A percentile compares a stretch with the other conserved stretches of the same genome.
phyloP scores from a whole-genome alignment of 2,329 filamentous ascomycete genomes.

The Fusarium decemcellulare region DNA sequence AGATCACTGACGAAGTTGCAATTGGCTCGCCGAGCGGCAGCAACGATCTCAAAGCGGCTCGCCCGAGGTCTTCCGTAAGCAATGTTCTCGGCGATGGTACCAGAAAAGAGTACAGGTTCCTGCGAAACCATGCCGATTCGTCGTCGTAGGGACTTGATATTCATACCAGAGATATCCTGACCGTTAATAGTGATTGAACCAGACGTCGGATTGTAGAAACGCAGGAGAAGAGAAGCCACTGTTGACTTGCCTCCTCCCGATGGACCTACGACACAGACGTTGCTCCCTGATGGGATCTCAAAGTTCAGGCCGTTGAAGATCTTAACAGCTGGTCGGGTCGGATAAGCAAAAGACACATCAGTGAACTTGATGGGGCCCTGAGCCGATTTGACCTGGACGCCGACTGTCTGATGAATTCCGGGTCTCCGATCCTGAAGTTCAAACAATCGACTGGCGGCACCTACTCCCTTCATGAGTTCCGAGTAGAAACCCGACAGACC shows the following conservation, averaged over 20 bases:
- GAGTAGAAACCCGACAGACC: constrained; percentile 97
- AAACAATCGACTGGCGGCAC: constrained; percentile 95
- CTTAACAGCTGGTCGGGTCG: constrained; percentile 89
- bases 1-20: constrained; percentile 98
- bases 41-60: constrained; percentile 83
- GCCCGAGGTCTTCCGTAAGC: constrained; percentile 89
- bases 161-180: constrained; percentile 86
- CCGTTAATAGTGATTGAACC: constrained; percentile 89
- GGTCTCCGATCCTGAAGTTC: constrained; percentile 93
- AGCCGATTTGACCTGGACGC: constrained; percentile 83
- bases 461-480: constrained; percentile 98
- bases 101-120: constrained; percentile 93
- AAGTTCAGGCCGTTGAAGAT: constrained; percentile 95
- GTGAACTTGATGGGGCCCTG: constrained; percentile 91
- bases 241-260: constrained; percentile 98
- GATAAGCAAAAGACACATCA: constrained; percentile 90
- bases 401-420: constrained; percentile 88
- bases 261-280: constrained; percentile 96
- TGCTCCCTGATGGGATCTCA: constrained; percentile 91
- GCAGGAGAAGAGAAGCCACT: constrained; percentile 89
- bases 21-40: constrained; percentile 91
- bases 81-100: constrained; percentile 90
- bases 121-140: constrained; percentile 97
- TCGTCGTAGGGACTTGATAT: constrained; percentile 91
- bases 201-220: constrained; percentile 88